These are phyloP conservation scores for Monosporozyma siamensis DNA, from an alignment of 805 yeast genomes.

Conservation along the genomic window DNA sequence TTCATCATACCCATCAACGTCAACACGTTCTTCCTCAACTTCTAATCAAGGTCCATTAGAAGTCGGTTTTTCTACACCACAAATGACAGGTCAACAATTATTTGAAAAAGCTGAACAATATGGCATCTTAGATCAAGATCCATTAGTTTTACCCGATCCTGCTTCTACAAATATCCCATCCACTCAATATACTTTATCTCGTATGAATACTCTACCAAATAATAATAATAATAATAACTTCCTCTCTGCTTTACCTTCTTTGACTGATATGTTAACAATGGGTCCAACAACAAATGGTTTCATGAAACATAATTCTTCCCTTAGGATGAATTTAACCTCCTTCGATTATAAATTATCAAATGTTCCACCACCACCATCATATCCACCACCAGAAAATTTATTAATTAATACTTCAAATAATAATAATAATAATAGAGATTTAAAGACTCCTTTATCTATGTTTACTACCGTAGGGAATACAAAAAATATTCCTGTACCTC, in stretches of 20 bases:
- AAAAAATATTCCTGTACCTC: not conserved
- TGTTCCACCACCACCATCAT: not conserved
- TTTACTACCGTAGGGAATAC: not conserved
- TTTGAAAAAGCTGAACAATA: constrained; percentile 21
- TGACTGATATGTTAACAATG: constrained; percentile 35
- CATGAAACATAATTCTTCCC: constrained; percentile 13
- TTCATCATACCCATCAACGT: not conserved
- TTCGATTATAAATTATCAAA: constrained; percentile 20
- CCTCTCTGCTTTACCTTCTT: constrained; percentile 21
- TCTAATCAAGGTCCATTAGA: not conserved
- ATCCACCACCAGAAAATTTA: not conserved
- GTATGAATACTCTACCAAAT: not conserved
- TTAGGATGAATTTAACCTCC: constrained; percentile 27
- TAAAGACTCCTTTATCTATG: not conserved
- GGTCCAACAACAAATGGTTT: constrained; percentile 29
- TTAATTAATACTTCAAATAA: not conserved
- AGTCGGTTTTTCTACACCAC: constrained; percentile 77
- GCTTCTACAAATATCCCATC: not conserved
- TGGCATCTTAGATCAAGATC: constrained; percentile 19
- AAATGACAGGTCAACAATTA: constrained; percentile 42
- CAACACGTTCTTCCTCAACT: not conserved
- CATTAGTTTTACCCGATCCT: constrained; percentile 17
- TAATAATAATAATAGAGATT: no score
- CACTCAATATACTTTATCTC: not conserved
- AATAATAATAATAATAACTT: not conserved